These are phyloP conservation scores for Metschnikowia koreensis DNA, from an alignment of 805 yeast species.

Conservation along the genomic window DNA sequence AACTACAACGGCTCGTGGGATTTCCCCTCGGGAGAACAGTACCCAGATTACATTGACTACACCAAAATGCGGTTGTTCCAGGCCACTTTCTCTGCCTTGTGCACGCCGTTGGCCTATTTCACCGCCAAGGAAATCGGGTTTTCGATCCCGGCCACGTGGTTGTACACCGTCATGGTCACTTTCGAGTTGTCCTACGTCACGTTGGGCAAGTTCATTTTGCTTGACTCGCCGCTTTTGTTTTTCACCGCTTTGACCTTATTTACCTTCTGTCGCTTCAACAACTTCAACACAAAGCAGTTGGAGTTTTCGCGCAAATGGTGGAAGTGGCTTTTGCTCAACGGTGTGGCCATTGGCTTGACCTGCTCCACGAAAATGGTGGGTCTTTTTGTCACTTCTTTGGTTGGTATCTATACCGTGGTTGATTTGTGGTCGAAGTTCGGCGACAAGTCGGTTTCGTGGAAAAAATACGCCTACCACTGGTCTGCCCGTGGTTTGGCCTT, in stretches of 20 bases:
- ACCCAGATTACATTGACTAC: slow-evolving; percentile 75
- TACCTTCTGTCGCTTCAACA: slow-evolving; percentile 70
- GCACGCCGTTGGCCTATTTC: slow-evolving; percentile 84
- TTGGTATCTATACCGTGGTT: slow-evolving; percentile 84
- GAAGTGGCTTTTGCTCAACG: slow-evolving; percentile 86
- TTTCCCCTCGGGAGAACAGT: slow-evolving; percentile 77
- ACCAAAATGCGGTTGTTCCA: slow-evolving; percentile 86
- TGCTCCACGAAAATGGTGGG: slow-evolving; percentile 98
- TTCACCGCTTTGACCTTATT: slow-evolving; percentile 84
- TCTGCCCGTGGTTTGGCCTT: slow-evolving; percentile 60
- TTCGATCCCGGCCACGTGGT: slow-evolving; percentile 68
- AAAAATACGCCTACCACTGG: slow-evolving; percentile 61
- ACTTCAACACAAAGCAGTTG: slow-evolving; percentile 43
- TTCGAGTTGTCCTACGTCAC: slow-evolving; percentile 83
- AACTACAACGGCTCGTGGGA: slow-evolving; percentile 87
- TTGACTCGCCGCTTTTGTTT: slow-evolving; percentile 87
- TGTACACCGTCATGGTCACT: slow-evolving; percentile 75
- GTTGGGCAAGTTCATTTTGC: slow-evolving; percentile 81
- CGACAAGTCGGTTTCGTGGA: slow-evolving; percentile 53
- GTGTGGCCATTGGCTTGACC: slow-evolving; percentile 83
- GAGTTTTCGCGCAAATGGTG: slow-evolving; percentile 81
- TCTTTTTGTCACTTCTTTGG: slow-evolving; percentile 78
- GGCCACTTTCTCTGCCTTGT: slow-evolving; percentile 76
- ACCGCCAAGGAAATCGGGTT: slow-evolving; percentile 78
- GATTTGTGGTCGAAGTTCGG: slow-evolving; percentile 87